Base-by-base conservation (phyloP, 208 protist species). In the Wallacemonas rigidus region DNA sequence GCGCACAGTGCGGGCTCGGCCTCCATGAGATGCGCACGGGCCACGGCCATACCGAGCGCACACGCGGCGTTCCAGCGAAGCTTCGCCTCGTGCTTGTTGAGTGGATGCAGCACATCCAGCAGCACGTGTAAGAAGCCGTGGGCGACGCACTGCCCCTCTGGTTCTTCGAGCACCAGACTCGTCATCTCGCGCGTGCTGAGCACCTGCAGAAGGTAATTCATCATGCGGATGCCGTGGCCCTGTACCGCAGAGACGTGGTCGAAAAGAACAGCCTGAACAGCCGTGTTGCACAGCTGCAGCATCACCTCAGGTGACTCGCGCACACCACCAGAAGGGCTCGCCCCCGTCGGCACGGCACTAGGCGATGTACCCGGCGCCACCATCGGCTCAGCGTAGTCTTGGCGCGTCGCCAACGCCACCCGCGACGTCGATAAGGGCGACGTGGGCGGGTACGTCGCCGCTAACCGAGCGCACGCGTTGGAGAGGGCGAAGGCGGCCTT, bases 181-280 rank as follows among this genome's bases (percentile, higher is more conserved):
- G 91, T 89, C n/a, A 91, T 76, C 50, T 95, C 90, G 38, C 88
- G 79, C 41, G 90, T 81, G 62, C 26, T 77, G 8, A 95, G 80
- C 38, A 75, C 72, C 44, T 76, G 74, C 36, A 95, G 74, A 12
- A 95, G 75, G 47, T 89, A 79, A 56, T 79, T 83, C 77, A 95
- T 95, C 84, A 95, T 93, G 69, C 90, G 90, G 53, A 95, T 87
- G 58, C 90, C 90, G 55, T 95, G 90, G 3, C 86, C 71, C 39
- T 85, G 81, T 60, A 95, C 79, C 2, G 72, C 71, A 9, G 54
- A 41, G 45, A 92, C 79, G 15, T 48, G 71, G 61, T 83, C 77
- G 1, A 71, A 74, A 36, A 85, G 73, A 15, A 77, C 77, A 2
- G 83, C 81, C 54, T 86, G 75, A 76, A 91, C 80, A 4, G 89